Evolutionary conservation across 192 early-diverging fungal genomes (phyloP).

Genomic region (Chytriomyces sp.): DNA sequence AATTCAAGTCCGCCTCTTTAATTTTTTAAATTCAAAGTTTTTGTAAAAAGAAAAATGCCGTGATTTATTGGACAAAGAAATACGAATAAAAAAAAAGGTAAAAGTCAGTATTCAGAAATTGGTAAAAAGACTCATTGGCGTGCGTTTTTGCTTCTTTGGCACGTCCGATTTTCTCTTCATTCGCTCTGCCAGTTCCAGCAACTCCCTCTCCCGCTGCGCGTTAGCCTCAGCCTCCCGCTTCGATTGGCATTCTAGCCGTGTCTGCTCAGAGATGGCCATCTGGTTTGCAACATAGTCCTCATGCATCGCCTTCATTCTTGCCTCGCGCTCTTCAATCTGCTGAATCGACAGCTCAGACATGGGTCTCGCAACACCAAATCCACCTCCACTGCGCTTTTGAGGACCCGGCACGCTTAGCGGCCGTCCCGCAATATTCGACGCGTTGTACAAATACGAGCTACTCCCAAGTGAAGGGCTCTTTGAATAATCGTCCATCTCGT

Average conservation of each 20-base stretch:
- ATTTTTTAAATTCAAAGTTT: too few relatives aligned
- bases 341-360: not conserved
- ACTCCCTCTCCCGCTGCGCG: not conserved
- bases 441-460: not conserved
- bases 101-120: not conserved
- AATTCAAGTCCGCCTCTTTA: too few relatives aligned
- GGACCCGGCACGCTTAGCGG: not conserved
- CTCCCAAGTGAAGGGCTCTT: not conserved
- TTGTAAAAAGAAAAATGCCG: too few relatives aligned
- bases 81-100: not conserved
- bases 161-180: too few relatives aligned
- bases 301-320: constrained; percentile 20
- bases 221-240: not conserved
- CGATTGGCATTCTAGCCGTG: not conserved
- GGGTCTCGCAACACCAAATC: not conserved
- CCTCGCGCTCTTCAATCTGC: constrained; percentile 13
- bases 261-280: not conserved
- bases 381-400: not conserved
- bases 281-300: not conserved
- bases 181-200: not conserved
- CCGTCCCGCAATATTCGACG: not conserved
- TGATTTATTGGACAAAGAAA: too few relatives aligned
- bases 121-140: not conserved
- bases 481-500: not conserved
- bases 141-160: not conserved